A percentile compares a stretch with the other conserved stretches of the same genome.
phyloP scores from a whole-genome alignment of 169 alveolate genomes.

The Eimeria praecox region DNA sequence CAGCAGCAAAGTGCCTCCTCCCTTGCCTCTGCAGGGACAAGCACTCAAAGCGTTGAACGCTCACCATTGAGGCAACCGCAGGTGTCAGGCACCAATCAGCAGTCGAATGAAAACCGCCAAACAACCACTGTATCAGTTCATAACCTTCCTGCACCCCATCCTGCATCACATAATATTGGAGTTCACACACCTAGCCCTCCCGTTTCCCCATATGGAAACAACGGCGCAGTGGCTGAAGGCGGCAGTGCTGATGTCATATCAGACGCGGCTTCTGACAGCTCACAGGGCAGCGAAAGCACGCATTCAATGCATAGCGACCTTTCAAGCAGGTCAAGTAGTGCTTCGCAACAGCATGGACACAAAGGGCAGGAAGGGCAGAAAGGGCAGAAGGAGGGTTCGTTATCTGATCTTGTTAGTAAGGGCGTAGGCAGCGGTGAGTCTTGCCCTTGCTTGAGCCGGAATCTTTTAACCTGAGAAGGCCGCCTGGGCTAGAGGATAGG shows the following conservation, averaged over 20 bases:
- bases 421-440: slow-evolving; percentile 52
- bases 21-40: not conserved
- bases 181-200: not conserved
- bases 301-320: not conserved
- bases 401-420: slow-evolving; percentile 10
- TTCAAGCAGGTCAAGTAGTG: not conserved
- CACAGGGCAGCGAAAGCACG: not conserved
- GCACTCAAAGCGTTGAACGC: not conserved
- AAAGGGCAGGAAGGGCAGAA: not conserved
- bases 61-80: not conserved
- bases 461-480: not conserved
- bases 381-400: not conserved
- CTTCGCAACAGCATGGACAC: not conserved
- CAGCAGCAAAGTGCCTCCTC: not conserved
- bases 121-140: not conserved
- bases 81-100: not conserved
- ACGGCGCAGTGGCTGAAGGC: not conserved
- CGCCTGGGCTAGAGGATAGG: not conserved
- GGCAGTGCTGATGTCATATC: not conserved
- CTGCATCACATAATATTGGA: not conserved
- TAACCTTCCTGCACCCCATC: not conserved
- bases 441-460: not conserved
- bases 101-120: not conserved
- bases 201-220: not conserved
- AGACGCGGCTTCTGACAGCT: not conserved